Conservation (phyloP, 371 early-diverging fungal species). For the Dichotomocladium elegans region DNA sequence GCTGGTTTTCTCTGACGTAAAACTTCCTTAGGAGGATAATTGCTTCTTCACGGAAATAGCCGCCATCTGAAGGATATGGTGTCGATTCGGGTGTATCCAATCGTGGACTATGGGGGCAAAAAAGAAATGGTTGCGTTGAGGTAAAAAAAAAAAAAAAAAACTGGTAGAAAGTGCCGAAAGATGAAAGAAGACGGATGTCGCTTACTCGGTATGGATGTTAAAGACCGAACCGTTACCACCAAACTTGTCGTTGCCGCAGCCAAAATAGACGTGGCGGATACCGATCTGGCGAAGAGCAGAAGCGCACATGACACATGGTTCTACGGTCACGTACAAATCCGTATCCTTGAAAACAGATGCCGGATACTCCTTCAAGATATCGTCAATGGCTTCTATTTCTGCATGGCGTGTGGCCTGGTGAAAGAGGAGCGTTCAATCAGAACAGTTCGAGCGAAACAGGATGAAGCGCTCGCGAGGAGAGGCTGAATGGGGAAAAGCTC, state of each 20-base stretch:
- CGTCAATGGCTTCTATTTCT: conserved; percentile 88
- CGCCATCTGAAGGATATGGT: conserved; percentile 65
- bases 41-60: conserved; percentile 77
- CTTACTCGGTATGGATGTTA: conserved; percentile 64
- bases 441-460: no score
- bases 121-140: background rate
- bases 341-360: conserved; percentile 48
- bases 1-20: conserved; percentile 85
- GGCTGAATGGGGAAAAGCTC: conserved; percentile 12
- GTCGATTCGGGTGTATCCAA: conserved; percentile 24
- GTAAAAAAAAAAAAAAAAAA: background rate
- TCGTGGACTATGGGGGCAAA: conserved; percentile 9
- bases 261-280: conserved; percentile 83
- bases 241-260: conserved; percentile 92
- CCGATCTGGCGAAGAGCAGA: conserved; percentile 80
- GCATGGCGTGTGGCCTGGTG: conserved; percentile 87
- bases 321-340: conserved; percentile 95
- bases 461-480: background rate
- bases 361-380: conserved; percentile 50
- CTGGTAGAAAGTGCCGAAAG: background rate
- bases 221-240: conserved; percentile 94
- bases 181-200: background rate
- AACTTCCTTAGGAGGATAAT: conserved; percentile 84
- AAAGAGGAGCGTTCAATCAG: no score
- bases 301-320: conserved; percentile 99